Evolutionary conservation across 1,284 basidiomycete genomes (phyloP).

Genomic region (Stygiomarasmius scandens): DNA sequence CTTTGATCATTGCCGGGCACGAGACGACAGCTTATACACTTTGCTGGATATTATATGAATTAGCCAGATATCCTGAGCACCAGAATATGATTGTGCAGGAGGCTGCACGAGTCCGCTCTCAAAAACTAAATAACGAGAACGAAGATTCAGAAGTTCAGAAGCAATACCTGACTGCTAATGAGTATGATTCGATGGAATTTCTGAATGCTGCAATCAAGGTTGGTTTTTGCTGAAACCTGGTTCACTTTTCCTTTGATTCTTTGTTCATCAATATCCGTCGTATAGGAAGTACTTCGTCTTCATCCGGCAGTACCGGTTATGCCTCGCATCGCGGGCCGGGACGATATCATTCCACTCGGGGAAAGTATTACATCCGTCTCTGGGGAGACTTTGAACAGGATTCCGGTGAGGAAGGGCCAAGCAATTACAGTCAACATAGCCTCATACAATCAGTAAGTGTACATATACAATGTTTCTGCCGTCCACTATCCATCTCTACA

Average conservation of each 20-base stretch:
- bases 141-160: slow-evolving; percentile 14
- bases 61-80: slow-evolving; percentile 25
- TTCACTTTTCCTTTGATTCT: too few species aligned
- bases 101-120: slow-evolving; percentile 12
- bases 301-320: slow-evolving; percentile 3
- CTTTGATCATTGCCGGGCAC: slow-evolving; percentile 20
- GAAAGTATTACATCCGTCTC: slow-evolving; percentile 7
- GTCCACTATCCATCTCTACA: too few species aligned
- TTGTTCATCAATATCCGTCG: too few species aligned
- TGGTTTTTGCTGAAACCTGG: too few species aligned
- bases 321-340: slow-evolving; percentile 2
- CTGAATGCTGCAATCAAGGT: slow-evolving; percentile 24
- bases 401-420: slow-evolving; percentile 10
- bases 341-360: slow-evolving; percentile 9
- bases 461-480: too few species aligned
- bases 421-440: slow-evolving; percentile 1
- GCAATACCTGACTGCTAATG: slow-evolving; percentile 25
- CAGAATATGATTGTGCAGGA: slow-evolving; percentile 26
- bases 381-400: slow-evolving; percentile 5
- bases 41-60: slow-evolving; percentile 29
- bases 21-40: slow-evolving; percentile 28
- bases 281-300: slow-evolving; percentile 11
- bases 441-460: slow-evolving; percentile 5
- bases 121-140: too few species aligned
- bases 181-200: slow-evolving; percentile 31